Percentiles rank a stretch among this genome's conserved stretches.
Evolutionary conservation across 2,329 filamentous ascomycete species (phyloP).

Genomic region (Saccharata proteae): DNA sequence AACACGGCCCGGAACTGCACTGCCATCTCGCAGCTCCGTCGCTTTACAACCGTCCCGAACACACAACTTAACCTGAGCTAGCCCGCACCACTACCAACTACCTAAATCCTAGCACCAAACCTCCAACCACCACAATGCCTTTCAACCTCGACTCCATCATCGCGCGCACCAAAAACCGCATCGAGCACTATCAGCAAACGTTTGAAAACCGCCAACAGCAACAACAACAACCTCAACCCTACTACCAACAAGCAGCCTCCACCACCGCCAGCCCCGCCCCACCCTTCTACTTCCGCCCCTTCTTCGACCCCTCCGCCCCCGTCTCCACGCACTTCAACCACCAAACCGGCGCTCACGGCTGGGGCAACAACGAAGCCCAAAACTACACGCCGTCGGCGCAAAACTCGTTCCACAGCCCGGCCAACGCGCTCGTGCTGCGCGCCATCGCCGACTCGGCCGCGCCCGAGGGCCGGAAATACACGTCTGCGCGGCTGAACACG

Average conservation of each 20-base stretch:
- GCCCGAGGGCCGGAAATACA: constrained; percentile 33
- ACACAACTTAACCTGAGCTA: too few relatives aligned
- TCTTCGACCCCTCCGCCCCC: constrained; percentile 35
- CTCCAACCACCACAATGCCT: too few relatives aligned
- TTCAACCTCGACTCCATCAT: too few relatives aligned
- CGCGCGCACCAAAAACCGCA: too few relatives aligned
- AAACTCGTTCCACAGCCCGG: constrained; percentile 44
- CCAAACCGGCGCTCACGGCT: constrained; percentile 46
- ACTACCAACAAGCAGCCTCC: constrained; percentile 12
- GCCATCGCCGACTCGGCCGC: constrained; percentile 30
- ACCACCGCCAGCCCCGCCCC: constrained; percentile 20
- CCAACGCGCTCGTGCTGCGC: constrained; percentile 41
- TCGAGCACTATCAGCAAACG: neutral
- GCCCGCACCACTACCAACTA: too few relatives aligned
- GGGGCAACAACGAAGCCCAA: constrained; percentile 50
- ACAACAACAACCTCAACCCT: constrained; percentile 20
- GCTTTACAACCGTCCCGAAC: too few relatives aligned
- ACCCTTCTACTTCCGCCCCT: constrained; percentile 41
- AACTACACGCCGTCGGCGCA: constrained; percentile 39
- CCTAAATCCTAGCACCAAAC: too few relatives aligned
- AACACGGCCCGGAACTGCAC: too few relatives aligned
- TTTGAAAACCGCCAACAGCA: neutral
- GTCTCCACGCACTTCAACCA: constrained; percentile 42
- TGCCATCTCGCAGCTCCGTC: too few relatives aligned
- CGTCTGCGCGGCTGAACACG: constrained; percentile 44